Evolutionary conservation across 2,329 filamentous ascomycete species (phyloP), one percentile per base, ranked within the genome.

Genomic region (Xylariaceae sp.): DNA sequence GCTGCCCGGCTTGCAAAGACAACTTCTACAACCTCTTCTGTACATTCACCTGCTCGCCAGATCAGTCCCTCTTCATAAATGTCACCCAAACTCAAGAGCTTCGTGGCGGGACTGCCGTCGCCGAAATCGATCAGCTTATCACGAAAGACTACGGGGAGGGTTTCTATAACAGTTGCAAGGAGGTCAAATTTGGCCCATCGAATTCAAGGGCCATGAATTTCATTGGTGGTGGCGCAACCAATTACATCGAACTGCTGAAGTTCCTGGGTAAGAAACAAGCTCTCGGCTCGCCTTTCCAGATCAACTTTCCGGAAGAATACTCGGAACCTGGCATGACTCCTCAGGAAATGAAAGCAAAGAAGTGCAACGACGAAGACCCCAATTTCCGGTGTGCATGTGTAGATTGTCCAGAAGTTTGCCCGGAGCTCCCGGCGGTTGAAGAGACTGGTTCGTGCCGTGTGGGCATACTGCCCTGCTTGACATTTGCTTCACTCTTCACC

Each of bases 11-110:
- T 37, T 99, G 94, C 82, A 96, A 94, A 75, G 88, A 92, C 69
- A 99, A 99, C 79, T 99, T 99, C 79, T 97, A 90, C 80, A 96
- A 99, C 77, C 81, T 95, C 50, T 99, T 99, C 75, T 99, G 94
- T 77, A 95, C 92, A 3, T 97, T 99, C 71, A 97, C 92, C 2
- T 99, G 95, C 78, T 99, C 94, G 3, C 93, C 95, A 4, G 89
- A 99, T 70, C 94, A 99, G 73, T 97, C 92, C 0, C 79, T 96
- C 0, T 99, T 99, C 71, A 80, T 99, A 72, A 99, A 99, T 70
- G 86, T 99, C 49, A 97, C 94, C 9, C 76, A 86, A 56, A 88
- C 87, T 0, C 82, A 84, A 63, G 74, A 82, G 18, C 90, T 85
- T 71, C 77, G 74, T 50, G 80, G 76, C 44, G 84, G 84, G 66